Evolutionary conservation across 331 rosid species (phyloP).

Genomic region (Quercus lobata): DNA sequence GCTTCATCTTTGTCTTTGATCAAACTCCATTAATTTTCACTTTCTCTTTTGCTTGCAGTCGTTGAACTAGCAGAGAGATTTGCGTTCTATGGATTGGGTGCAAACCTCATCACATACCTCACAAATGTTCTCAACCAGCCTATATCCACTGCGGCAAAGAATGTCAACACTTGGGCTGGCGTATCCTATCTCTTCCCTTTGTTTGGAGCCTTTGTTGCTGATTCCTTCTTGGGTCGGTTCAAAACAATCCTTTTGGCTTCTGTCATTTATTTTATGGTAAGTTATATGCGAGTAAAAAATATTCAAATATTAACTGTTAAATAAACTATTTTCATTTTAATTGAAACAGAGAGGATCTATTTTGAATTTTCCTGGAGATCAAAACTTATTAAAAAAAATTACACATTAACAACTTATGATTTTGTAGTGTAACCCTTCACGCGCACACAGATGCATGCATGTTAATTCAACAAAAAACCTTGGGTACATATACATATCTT

Average conservation of each 20-base stretch:
- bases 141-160: conserved; percentile 25
- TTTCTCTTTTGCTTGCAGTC: conserved; percentile 17
- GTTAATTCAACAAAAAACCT: background rate
- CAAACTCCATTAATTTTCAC: too few species aligned
- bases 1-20: background rate
- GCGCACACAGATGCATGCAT: too few species aligned
- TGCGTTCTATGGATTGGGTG: conserved; percentile 36
- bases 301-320: too few species aligned
- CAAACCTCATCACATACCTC: conserved; percentile 53
- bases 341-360: too few species aligned
- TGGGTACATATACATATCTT: background rate
- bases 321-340: too few species aligned
- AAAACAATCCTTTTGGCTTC: conserved; percentile 49
- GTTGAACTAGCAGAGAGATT: conserved; percentile 61
- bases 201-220: conserved; percentile 55
- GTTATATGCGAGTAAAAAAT: too few species aligned
- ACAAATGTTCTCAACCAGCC: conserved; percentile 38
- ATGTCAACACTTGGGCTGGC: conserved; percentile 61
- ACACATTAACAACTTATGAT: too few species aligned
- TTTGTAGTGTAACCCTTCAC: too few species aligned
- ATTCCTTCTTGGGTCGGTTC: conserved; percentile 60
- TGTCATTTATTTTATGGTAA: conserved; percentile 36
- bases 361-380: too few species aligned
- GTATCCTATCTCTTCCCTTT: conserved; percentile 49
- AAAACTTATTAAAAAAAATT: too few species aligned